Conservation (phyloP, 306 rosid species). For the Dalbergia cochinchinensis region DNA sequence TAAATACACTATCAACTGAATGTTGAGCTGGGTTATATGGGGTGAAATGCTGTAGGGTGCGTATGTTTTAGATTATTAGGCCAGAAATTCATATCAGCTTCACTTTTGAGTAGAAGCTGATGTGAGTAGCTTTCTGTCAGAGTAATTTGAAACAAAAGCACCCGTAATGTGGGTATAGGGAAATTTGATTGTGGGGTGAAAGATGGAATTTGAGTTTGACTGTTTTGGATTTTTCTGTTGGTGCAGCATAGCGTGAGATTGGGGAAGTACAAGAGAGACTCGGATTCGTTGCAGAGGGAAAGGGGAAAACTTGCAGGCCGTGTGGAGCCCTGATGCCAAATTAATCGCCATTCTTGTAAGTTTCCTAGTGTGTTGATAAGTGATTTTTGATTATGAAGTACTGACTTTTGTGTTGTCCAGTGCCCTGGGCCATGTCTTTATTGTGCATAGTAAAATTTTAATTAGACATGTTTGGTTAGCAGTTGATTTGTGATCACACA, state of each 20-base stretch:
- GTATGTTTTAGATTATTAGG: too few relatives aligned
- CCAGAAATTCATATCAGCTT: too few relatives aligned
- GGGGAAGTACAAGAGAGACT: slow-evolving; percentile 92
- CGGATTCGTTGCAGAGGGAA: slow-evolving; percentile 80
- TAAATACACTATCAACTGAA: not conserved
- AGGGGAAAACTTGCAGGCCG: slow-evolving; percentile 96
- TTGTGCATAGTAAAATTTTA: slow-evolving; percentile 17
- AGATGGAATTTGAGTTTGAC: slow-evolving; percentile 52
- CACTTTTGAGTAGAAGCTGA: too few relatives aligned
- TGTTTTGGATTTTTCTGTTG: slow-evolving; percentile 45
- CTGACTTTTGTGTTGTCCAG: not conserved
- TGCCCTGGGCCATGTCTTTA: slow-evolving; percentile 4
- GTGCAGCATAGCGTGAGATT: slow-evolving; percentile 88
- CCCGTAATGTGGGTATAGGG: slow-evolving; percentile 39
- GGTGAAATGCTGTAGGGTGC: slow-evolving; percentile 4
- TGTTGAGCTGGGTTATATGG: slow-evolving; percentile 42
- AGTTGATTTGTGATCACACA: not conserved
- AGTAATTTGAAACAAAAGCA: too few relatives aligned
- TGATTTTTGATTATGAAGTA: not conserved
- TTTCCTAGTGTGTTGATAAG: slow-evolving; percentile 16
- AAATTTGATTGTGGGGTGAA: slow-evolving; percentile 21
- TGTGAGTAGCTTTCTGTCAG: too few relatives aligned
- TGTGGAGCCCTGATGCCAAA: slow-evolving; percentile 95
- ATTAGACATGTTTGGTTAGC: not conserved
- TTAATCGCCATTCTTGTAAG: slow-evolving; percentile 87